Evolutionary conservation across 2,329 filamentous ascomycete genomes (phyloP).

Genomic region (Harringtonia aguacate): DNA sequence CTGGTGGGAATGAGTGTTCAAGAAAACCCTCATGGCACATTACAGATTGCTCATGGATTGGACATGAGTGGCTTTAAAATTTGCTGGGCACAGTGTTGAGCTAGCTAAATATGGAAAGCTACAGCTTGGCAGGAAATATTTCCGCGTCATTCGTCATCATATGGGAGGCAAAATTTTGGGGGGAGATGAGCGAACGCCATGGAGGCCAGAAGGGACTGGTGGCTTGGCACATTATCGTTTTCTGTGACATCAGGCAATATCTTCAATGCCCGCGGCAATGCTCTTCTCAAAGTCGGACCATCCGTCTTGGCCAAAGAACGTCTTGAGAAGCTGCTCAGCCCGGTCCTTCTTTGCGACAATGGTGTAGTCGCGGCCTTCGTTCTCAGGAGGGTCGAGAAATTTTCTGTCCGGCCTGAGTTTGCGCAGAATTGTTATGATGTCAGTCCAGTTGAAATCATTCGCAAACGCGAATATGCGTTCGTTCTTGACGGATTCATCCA

Average conservation of each 20-base stretch:
- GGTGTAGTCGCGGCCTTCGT: background rate
- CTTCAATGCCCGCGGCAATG: background rate
- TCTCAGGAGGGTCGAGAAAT: conserved; percentile 7
- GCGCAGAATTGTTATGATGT: conserved; percentile 10
- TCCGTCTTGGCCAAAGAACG: conserved; percentile 1
- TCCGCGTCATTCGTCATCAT: no score
- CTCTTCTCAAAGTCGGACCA: conserved; percentile 2
- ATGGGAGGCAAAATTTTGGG: no score
- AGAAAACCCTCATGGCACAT: no score
- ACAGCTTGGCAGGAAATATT: no score
- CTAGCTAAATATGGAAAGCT: no score
- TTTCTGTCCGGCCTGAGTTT: conserved; percentile 8
- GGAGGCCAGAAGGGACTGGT: no score
- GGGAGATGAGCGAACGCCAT: no score
- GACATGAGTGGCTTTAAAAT: no score
- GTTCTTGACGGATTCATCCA: conserved; percentile 12
- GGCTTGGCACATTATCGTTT: no score
- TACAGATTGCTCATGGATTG: no score
- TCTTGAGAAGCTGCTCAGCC: background rate
- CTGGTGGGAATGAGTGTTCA: no score
- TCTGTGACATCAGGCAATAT: background rate
- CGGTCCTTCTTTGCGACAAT: background rate
- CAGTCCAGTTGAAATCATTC: conserved; percentile 12
- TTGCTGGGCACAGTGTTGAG: no score
- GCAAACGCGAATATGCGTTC: conserved; percentile 17